Evolutionary conservation across 2,329 filamentous ascomycete species (phyloP).

Genomic region (Aureobasidium mangrovei): DNA sequence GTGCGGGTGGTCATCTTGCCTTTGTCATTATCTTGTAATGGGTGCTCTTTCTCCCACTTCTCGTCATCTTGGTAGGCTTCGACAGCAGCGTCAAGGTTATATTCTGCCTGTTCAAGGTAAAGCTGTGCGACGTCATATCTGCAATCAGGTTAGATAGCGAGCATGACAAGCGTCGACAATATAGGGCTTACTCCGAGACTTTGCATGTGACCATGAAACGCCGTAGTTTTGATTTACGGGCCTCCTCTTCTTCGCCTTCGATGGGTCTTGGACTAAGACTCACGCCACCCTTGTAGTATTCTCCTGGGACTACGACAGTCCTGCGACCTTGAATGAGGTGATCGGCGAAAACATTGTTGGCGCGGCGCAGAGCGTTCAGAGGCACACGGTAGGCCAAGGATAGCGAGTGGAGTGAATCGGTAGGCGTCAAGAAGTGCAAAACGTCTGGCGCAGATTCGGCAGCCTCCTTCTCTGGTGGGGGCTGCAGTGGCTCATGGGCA

Average conservation of each 20-base stretch:
- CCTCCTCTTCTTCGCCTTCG: slow-evolving; percentile 67
- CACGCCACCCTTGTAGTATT: slow-evolving; percentile 57
- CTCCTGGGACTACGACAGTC: slow-evolving; percentile 62
- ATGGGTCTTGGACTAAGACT: slow-evolving; percentile 61
- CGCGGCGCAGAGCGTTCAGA: slow-evolving; percentile 49
- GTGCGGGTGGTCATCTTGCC: slow-evolving; percentile 32
- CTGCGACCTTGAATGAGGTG: slow-evolving; percentile 60
- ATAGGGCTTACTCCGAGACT: slow-evolving; percentile 52
- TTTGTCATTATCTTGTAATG: slow-evolving; percentile 42
- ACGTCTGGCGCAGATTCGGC: slow-evolving; percentile 49
- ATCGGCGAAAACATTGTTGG: slow-evolving; percentile 64
- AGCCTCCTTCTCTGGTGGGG: slow-evolving; percentile 26
- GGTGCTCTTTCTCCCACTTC: slow-evolving; percentile 63
- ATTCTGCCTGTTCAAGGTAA: slow-evolving; percentile 62
- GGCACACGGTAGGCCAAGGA: slow-evolving; percentile 66
- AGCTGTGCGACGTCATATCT: slow-evolving; percentile 62
- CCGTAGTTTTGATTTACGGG: slow-evolving; percentile 59
- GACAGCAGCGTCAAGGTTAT: slow-evolving; percentile 57
- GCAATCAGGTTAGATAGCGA: slow-evolving; percentile 27
- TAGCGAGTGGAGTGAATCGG: slow-evolving; percentile 59
- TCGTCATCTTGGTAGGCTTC: slow-evolving; percentile 62
- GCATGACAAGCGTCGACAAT: slow-evolving; percentile 24
- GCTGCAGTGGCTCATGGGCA: slow-evolving; percentile 24
- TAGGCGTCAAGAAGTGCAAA: slow-evolving; percentile 65
- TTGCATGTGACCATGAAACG: slow-evolving; percentile 75